Evolutionary conservation across 257 asterid species (phyloP).

Genomic region (Lavandula angustifolia): DNA sequence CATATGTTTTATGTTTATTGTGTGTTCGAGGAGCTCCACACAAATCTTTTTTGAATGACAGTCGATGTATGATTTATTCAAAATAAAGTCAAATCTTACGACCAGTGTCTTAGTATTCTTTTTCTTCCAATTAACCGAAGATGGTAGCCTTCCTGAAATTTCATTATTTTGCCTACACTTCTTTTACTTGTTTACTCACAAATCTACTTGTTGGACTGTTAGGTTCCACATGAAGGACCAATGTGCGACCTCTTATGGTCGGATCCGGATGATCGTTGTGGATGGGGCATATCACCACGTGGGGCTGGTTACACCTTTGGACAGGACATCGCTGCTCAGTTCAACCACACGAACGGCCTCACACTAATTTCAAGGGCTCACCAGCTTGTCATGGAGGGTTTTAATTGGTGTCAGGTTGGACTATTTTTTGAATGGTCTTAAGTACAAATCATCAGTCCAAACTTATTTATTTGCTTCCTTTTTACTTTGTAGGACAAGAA

Average conservation of each 20-base stretch:
- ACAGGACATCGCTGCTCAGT: slow-evolving; percentile 90
- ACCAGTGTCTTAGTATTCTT: background rate
- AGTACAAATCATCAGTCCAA: slow-evolving; percentile 9
- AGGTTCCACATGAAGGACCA: slow-evolving; percentile 99
- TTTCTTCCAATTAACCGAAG: background rate
- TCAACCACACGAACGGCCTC: slow-evolving; percentile 96
- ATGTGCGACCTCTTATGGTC: slow-evolving; percentile 99
- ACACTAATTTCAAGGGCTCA: slow-evolving; percentile 94
- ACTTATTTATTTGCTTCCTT: slow-evolving; percentile 4
- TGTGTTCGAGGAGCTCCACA: background rate
- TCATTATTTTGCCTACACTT: background rate
- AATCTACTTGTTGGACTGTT: slow-evolving; percentile 27
- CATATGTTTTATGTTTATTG: background rate
- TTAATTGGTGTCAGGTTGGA: slow-evolving; percentile 94
- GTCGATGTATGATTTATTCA: background rate
- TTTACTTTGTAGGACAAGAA: slow-evolving; percentile 69
- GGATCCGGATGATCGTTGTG: slow-evolving; percentile 95
- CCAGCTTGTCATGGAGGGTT: slow-evolving; percentile 99
- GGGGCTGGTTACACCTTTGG: slow-evolving; percentile 98
- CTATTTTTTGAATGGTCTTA: slow-evolving; percentile 12
- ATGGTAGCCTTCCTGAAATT: background rate
- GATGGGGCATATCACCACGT: slow-evolving; percentile 97
- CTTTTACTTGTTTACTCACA: background rate
- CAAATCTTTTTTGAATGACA: background rate
- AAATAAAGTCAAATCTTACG: slow-evolving; percentile 2